A percentile compares a stretch with the other conserved stretches of the same genome.
phyloP scores from a whole-genome alignment of 2,329 filamentous ascomycete genomes.

The Aureobasidium sp. region DNA sequence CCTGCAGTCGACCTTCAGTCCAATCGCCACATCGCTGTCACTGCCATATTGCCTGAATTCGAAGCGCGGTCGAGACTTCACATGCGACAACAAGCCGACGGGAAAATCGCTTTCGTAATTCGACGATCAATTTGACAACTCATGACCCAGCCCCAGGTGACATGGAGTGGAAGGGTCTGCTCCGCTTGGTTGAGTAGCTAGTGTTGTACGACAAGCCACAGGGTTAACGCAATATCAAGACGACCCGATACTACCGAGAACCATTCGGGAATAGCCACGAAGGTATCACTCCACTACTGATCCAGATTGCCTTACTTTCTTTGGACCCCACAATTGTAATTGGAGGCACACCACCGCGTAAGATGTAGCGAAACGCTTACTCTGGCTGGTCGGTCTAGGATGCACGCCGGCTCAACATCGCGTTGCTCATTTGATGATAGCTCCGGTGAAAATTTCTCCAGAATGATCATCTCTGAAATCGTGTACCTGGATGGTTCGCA shows the following conservation, averaged over 20 bases:
- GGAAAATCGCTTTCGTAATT: not conserved
- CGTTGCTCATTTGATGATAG: not conserved
- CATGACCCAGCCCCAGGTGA: not conserved
- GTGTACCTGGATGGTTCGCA: not conserved
- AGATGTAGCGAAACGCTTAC: not conserved
- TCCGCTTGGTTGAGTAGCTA: not conserved
- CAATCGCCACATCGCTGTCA: not conserved
- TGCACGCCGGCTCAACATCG: not conserved
- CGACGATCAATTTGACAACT: not conserved
- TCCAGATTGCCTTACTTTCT: not conserved
- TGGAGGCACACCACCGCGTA: not conserved
- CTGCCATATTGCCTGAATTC: not conserved
- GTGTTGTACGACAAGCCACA: not conserved
- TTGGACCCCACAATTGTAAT: not conserved
- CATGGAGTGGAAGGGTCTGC: not conserved
- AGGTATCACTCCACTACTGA: conserved; percentile 2
- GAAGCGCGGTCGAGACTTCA: not conserved
- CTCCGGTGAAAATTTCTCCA: not conserved
- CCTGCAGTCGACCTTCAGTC: not conserved
- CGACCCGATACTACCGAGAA: not conserved
- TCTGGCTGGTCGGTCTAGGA: not conserved
- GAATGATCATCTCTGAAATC: not conserved
- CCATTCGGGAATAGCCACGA: not conserved
- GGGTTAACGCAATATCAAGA: not conserved
- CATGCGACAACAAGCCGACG: not conserved